phyloP scores from a whole-genome alignment of 345 rosid species.

The Cardiospermum halicacabum region DNA sequence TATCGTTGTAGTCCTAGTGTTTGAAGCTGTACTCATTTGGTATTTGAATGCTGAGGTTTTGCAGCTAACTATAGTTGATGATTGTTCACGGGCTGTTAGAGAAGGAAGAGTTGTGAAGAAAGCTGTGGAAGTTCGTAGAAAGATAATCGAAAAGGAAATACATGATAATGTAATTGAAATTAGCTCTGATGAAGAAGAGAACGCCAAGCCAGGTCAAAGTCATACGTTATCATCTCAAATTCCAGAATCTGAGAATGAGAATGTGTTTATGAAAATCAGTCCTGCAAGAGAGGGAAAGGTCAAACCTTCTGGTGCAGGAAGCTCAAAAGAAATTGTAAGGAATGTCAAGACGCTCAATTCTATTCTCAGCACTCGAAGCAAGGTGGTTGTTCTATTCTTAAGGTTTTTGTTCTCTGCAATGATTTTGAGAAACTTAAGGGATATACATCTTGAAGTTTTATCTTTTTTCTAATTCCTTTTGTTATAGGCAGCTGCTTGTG shows the following conservation, averaged over 20 bases:
- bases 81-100: neutral
- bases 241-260: neutral
- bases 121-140: neutral
- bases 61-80: neutral
- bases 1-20: neutral
- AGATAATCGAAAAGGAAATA: neutral
- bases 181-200: constrained; percentile 14
- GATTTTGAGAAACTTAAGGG: neutral
- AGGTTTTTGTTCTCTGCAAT: neutral
- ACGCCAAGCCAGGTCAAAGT: neutral
- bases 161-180: neutral
- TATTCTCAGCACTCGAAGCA: constrained; percentile 17
- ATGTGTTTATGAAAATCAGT: neutral
- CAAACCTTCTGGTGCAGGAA: neutral
- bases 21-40: neutral
- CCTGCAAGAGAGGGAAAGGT: neutral
- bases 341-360: constrained; percentile 12
- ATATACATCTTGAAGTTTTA: neutral
- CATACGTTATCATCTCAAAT: constrained; percentile 1
- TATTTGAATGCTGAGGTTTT: neutral
- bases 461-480: neutral
- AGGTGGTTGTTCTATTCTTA: constrained; percentile 2
- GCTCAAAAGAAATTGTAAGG: neutral
- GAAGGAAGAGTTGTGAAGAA: constrained; percentile 3
- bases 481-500: constrained; percentile 9